phyloP scores from a whole-genome alignment of 495 filamentous ascomycete species.

The Aspergillus cavernicola region DNA sequence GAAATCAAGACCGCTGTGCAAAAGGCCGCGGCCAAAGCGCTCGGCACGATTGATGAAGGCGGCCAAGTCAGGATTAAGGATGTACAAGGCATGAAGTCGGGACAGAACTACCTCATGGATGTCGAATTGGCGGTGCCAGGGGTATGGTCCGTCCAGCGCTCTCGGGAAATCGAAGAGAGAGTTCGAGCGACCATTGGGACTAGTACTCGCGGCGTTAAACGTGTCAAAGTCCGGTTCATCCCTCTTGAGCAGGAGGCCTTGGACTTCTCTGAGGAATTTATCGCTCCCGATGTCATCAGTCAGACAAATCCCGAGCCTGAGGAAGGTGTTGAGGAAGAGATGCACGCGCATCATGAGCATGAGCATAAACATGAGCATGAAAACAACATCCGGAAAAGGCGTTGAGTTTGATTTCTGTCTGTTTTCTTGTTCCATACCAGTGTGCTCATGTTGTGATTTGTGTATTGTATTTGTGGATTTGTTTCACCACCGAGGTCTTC shows the following conservation, averaged over 20 bases:
- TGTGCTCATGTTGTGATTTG: not conserved
- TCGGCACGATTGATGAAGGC: slow-evolving; percentile 42
- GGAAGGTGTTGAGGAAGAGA: slow-evolving; percentile 29
- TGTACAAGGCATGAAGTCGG: slow-evolving; percentile 84
- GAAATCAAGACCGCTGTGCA: slow-evolving; percentile 71
- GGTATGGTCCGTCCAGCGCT: slow-evolving; percentile 65
- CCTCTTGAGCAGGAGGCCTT: slow-evolving; percentile 51
- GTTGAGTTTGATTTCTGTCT: slow-evolving; percentile 20
- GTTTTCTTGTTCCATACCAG: slow-evolving; percentile 1
- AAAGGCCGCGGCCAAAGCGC: slow-evolving; percentile 55
- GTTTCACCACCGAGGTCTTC: too few relatives aligned
- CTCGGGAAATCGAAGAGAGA: slow-evolving; percentile 63
- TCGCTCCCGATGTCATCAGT: slow-evolving; percentile 59
- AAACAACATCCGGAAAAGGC: slow-evolving; percentile 27
- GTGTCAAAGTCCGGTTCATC: slow-evolving; percentile 78
- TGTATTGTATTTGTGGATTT: not conserved
- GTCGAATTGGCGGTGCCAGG: slow-evolving; percentile 75
- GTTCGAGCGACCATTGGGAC: slow-evolving; percentile 66
- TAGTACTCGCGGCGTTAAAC: slow-evolving; percentile 76
- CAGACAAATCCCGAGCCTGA: slow-evolving; percentile 65
- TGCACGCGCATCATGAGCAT: slow-evolving; percentile 36
- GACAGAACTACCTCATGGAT: slow-evolving; percentile 92
- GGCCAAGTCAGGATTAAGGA: slow-evolving; percentile 58
- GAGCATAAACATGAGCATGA: slow-evolving; percentile 31
- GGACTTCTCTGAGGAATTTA: slow-evolving; percentile 74